A percentile compares a stretch with the other conserved stretches of the same genome.
These are phyloP conservation scores for Diaporthe destruens DNA, from an alignment of 2,329 filamentous ascomycete species.

Conservation along the genomic window DNA sequence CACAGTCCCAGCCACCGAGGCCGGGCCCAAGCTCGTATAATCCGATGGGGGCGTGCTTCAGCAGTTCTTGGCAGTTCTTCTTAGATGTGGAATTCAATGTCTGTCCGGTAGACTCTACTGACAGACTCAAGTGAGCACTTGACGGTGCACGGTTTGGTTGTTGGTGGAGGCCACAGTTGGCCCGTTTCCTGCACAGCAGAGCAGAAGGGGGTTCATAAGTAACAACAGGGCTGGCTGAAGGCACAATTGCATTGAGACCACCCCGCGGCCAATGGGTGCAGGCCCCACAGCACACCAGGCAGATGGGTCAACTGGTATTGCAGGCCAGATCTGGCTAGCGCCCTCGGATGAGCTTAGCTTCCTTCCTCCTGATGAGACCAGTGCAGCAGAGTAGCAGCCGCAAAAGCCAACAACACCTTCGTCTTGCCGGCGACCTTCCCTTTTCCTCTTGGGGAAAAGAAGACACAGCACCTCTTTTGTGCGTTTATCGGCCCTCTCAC, in stretches of 20 bases:
- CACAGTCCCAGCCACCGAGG: not conserved
- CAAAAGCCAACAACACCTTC: conserved; percentile 35
- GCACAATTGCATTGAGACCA: not conserved
- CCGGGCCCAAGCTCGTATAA: not conserved
- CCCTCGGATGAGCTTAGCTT: conserved; percentile 28
- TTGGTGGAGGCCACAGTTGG: not conserved
- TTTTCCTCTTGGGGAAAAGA: conserved; percentile 34
- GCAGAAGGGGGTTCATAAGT: not conserved
- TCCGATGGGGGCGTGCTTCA: not conserved
- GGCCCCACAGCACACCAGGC: conserved; percentile 26
- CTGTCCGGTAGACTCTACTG: too few relatives aligned
- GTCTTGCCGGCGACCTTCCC: conserved; percentile 32
- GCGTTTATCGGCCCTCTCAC: conserved; percentile 14
- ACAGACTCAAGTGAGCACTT: not conserved
- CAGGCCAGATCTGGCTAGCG: conserved; percentile 17
- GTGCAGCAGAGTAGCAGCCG: conserved; percentile 28
- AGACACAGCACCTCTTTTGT: conserved; percentile 30
- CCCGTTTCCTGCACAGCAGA: not conserved
- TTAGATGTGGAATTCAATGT: not conserved
- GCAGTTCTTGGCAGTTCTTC: not conserved
- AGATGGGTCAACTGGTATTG: not conserved
- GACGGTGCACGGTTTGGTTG: not conserved
- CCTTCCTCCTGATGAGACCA: conserved; percentile 22
- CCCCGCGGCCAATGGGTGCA: not conserved
- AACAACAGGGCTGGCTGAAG: not conserved